A percentile compares a stretch with the other conserved stretches of the same genome.
phyloP scores from a whole-genome alignment of 1,139 yeast species.

The Blastobotrys proliferans region DNA sequence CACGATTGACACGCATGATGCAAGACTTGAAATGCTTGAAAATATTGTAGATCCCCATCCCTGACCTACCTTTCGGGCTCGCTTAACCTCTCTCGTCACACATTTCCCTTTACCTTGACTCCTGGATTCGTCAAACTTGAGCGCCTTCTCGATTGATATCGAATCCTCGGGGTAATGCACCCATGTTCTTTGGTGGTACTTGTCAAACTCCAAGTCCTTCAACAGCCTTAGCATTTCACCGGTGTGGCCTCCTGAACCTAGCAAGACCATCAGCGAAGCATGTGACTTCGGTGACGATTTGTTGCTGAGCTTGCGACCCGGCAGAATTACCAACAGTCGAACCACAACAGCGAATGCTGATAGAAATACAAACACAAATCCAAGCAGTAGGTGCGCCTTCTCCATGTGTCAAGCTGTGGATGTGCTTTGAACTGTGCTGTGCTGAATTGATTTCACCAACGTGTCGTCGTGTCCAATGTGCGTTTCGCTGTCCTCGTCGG shows the following conservation, averaged over 20 bases:
- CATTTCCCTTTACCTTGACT: conserved; percentile 8
- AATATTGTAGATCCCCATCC: conserved; percentile 47
- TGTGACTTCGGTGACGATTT: no score
- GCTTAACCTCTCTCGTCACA: conserved; percentile 42
- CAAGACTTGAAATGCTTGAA: conserved; percentile 43
- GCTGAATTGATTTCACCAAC: not conserved
- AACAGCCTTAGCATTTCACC: conserved; percentile 86
- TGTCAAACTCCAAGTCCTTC: conserved; percentile 36
- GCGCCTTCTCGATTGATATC: conserved; percentile 52
- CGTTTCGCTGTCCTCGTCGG: no score
- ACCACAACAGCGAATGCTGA: conserved; percentile 8
- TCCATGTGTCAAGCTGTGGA: conserved; percentile 5
- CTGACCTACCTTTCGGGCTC: conserved; percentile 82
- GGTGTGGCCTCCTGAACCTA: conserved; percentile 76
- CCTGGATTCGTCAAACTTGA: conserved; percentile 37
- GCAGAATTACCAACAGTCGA: conserved; percentile 9
- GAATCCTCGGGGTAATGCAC: conserved; percentile 49
- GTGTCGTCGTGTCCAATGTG: no score
- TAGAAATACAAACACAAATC: conserved; percentile 7
- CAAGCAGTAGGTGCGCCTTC: conserved; percentile 5
- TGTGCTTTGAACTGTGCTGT: not conserved
- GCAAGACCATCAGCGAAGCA: conserved; percentile 25
- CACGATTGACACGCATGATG: conserved; percentile 30
- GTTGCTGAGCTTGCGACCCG: conserved; percentile 2
- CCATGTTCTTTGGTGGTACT: conserved; percentile 32